These are phyloP conservation scores for Oehlia diaphana DNA, from an alignment of 192 early-diverging fungal species.

Conservation along the genomic window DNA sequence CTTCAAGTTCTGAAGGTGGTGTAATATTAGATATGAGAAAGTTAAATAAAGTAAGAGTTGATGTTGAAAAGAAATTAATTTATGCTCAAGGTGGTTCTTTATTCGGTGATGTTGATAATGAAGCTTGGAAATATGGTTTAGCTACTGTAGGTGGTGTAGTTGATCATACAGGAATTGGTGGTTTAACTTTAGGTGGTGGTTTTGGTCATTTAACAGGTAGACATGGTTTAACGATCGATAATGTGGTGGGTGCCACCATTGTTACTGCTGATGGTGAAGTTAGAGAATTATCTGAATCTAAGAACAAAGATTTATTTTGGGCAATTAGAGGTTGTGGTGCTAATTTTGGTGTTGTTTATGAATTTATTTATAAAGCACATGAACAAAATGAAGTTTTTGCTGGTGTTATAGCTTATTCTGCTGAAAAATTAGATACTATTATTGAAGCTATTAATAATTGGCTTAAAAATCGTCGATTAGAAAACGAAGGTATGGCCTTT, in stretches of 20 bases:
- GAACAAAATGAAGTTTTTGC: conserved; percentile 26
- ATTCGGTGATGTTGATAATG: conserved; percentile 31
- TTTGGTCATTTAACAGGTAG: conserved; percentile 41
- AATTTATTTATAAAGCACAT: conserved; percentile 35
- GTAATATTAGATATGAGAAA: conserved; percentile 34
- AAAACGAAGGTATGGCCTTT: neutral
- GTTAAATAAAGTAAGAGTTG: conserved; percentile 29
- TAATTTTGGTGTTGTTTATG: conserved; percentile 26
- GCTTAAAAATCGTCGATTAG: neutral
- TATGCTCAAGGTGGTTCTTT: conserved; percentile 44
- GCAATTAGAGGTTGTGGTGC: conserved; percentile 51
- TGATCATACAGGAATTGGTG: conserved; percentile 45
- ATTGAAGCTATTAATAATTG: conserved; percentile 35
- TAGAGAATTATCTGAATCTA: conserved; percentile 25
- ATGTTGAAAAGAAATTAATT: conserved; percentile 33
- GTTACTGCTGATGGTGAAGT: conserved; percentile 45
- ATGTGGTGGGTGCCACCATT: conserved; percentile 41
- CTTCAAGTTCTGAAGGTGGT: conserved; percentile 31
- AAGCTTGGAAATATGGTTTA: conserved; percentile 33
- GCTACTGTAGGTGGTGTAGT: conserved; percentile 31
- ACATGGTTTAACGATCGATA: conserved; percentile 40
- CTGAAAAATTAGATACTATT: conserved; percentile 22
- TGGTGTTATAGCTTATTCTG: conserved; percentile 19
- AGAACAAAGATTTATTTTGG: conserved; percentile 49
- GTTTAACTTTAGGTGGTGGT: conserved; percentile 43